A percentile compares a stretch with the other conserved stretches of the same genome.
Conservation (phyloP, 345 rosid genomes). For the Eutrema yunnanense region DNA sequence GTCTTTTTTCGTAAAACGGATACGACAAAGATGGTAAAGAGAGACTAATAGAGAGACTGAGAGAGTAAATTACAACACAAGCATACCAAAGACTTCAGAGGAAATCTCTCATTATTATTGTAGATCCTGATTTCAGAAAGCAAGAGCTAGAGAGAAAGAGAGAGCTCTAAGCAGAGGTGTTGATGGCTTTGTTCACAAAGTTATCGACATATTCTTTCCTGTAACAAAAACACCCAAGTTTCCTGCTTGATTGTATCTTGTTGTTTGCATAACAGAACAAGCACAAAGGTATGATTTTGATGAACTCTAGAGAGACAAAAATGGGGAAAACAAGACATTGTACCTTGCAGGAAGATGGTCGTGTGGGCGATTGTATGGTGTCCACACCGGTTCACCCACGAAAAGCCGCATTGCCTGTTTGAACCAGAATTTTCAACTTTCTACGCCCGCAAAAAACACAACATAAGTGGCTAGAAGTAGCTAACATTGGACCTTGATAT, state of each 20-base stretch:
- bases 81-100: neutral
- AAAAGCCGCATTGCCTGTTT: conserved; percentile 85
- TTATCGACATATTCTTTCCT: neutral
- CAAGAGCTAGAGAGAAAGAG: neutral
- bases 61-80: too few relatives aligned
- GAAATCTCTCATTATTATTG: conserved; percentile 9
- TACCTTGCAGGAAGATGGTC: conserved; percentile 87
- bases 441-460: neutral
- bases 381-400: conserved; percentile 88
- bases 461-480: neutral
- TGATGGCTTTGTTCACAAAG: neutral
- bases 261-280: neutral
- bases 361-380: conserved; percentile 85
- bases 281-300: neutral
- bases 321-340: neutral
- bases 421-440: neutral
- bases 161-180: conserved; percentile 14
- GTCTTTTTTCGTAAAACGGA: neutral
- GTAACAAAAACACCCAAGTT: neutral
- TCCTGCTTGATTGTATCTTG: neutral
- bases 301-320: neutral
- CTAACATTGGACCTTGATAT: conserved; percentile 59
- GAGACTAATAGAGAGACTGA: neutral
- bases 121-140: neutral
- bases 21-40: neutral